These are phyloP conservation scores for Chaetomiaceae sp. DNA, from an alignment of 2,329 filamentous ascomycete species.

Conservation along the genomic window DNA sequence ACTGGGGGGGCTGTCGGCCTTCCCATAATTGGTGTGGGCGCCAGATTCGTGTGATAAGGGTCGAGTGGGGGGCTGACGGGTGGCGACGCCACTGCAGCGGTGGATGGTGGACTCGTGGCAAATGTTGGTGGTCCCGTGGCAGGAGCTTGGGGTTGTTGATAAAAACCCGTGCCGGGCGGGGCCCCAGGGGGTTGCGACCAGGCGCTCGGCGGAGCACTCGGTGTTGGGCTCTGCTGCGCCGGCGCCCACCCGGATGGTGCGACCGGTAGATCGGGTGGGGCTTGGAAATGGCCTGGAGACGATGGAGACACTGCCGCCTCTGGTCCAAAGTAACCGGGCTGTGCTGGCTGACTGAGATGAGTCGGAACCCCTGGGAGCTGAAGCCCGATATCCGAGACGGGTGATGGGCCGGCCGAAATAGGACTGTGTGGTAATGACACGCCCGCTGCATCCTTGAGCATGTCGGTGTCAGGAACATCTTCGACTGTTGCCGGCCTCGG, in stretches of 20 bases:
- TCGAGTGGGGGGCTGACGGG: constrained; percentile 25
- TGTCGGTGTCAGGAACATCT: constrained; percentile 47
- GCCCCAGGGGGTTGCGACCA: constrained; percentile 19
- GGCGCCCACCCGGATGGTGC: constrained; percentile 24
- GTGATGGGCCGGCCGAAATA: constrained; percentile 32
- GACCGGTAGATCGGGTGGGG: constrained; percentile 29
- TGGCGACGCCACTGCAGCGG: constrained; percentile 30
- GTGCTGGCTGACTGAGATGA: constrained; percentile 16
- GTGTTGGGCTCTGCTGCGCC: constrained; percentile 22
- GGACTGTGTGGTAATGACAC: constrained; percentile 37
- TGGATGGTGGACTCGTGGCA: constrained; percentile 25
- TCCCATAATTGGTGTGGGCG: constrained; percentile 22
- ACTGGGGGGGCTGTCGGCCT: constrained; percentile 19
- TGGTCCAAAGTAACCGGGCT: constrained; percentile 24
- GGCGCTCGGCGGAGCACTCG: constrained; percentile 19
- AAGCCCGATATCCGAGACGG: constrained; percentile 26
- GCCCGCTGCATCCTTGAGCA: constrained; percentile 31
- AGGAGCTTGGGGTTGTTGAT: constrained; percentile 25
- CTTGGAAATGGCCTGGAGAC: constrained; percentile 25
- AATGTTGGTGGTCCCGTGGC: constrained; percentile 28
- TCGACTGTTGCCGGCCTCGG: constrained; percentile 47
- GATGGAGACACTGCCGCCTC: constrained; percentile 31
- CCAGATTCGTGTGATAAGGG: constrained; percentile 20
- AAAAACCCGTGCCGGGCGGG: constrained; percentile 9
- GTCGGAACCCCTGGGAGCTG: constrained; percentile 30